A percentile compares a stretch with the other conserved stretches of the same genome.
These are phyloP conservation scores for Conoideocrella luteorostrata DNA, from an alignment of 2,329 filamentous ascomycete species.

Conservation along the genomic window DNA sequence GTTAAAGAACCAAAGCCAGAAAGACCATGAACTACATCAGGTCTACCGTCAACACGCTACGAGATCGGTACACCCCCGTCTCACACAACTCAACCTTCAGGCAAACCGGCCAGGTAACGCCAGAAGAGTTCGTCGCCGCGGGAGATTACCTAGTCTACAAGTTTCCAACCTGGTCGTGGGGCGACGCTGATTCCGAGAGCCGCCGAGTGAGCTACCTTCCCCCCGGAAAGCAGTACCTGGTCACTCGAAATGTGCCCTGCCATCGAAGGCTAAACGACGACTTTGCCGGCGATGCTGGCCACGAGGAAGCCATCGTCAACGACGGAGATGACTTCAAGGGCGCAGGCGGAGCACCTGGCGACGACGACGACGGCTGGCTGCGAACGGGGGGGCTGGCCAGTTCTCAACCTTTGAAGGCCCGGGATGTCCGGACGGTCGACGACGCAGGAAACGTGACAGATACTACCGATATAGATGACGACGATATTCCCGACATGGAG, in stretches of 20 bases:
- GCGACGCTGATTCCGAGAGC: conserved; percentile 73
- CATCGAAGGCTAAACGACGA: conserved; percentile 86
- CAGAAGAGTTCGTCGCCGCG: conserved; percentile 91
- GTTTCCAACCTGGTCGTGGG: conserved; percentile 98
- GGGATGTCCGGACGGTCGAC: conserved; percentile 81
- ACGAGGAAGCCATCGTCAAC: conserved; percentile 78
- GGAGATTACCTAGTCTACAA: conserved; percentile 98
- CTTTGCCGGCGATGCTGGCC: conserved; percentile 81
- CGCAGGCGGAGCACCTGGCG: conserved; percentile 38
- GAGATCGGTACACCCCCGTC: conserved; percentile 86
- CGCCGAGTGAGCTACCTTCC: conserved; percentile 80
- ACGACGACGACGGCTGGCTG: conserved; percentile 84
- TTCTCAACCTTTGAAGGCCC: conserved; percentile 67
- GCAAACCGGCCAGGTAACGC: conserved; percentile 88
- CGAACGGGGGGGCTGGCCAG: conserved; percentile 74
- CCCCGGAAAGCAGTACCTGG: conserved; percentile 85
- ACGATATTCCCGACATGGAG: conserved; percentile 97
- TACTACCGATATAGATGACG: conserved; percentile 59
- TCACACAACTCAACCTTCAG: conserved; percentile 90
- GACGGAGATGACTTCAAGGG: conserved; percentile 62
- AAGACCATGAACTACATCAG: conserved; percentile 78
- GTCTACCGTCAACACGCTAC: conserved; percentile 84
- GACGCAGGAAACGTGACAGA: conserved; percentile 83
- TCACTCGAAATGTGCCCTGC: conserved; percentile 92
- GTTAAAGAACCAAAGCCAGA: not conserved